Base-by-base conservation (phyloP, 2,329 filamentous ascomycete species). In the Fusarium dimerum region DNA sequence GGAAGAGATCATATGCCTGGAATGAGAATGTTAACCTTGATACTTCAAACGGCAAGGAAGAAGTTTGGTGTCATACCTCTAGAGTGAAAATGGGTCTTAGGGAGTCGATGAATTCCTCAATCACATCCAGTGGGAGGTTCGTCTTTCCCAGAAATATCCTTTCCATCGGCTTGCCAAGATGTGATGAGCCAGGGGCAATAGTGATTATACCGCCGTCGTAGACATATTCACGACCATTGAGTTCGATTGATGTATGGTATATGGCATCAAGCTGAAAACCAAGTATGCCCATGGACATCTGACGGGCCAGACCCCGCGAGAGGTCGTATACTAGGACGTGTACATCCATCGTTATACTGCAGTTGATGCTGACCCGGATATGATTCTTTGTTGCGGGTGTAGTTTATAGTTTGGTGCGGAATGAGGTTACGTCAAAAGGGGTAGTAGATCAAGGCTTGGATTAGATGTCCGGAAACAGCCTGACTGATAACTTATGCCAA, bases 171-270 rank as follows among this genome's bases (percentile, higher is more conserved):
- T 79, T 80, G 7, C 93, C 94, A 64, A 97, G 87, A 68, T 97
- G 93, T 2, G 92, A 97, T 11, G 83, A 81, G 1, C 92, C 92
- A 0, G 94, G 90, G 10, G 77, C 74, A 54, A 93, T 91, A 48
- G 86, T 86, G 64, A 96, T 89, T 47, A 97, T 88, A 50, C 91
- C 91, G 50, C 89, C 86, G 54, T 96, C 93, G 62, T 92, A 97
- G 64, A 93, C 84, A 71, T 96, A 97, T 73, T 99, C 94, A 46
- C 88, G 81, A n/a, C 87, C 86, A 47, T 86, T 83, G 39, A 97
- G 78, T 40, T 96, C 87, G 48, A 99, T 86, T 0, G 92, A 90
- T 0, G 94, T 97, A 71, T 99, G 94, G 63, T 97, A 97, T 48
- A 99, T 85, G 48, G 94, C 94, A 71, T 97, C 93, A 45, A 97